Base-by-base conservation (phyloP, 257 asterid species). In the Lantana camara region DNA sequence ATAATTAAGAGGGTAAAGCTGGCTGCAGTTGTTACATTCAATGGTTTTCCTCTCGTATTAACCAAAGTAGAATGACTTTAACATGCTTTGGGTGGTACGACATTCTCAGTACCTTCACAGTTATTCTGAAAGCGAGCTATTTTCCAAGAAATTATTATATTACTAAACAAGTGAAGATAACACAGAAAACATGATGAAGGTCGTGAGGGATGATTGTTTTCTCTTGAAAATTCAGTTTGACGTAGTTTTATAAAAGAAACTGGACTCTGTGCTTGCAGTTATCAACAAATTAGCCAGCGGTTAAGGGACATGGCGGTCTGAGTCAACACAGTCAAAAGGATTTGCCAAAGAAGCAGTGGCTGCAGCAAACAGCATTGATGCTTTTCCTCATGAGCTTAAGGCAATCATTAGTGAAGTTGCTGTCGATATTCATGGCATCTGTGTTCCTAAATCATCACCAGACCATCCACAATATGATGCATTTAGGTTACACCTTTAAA, bases 391-490 rank as follows among this genome's bases (percentile, higher is more conserved):
- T 64, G 96, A 93, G 75, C 83, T 88, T 73, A 86, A 76, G 74
- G 63, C 82, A 63, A 80, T 87, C 44, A 65, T 88, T 66, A 63
- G 45, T 64, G 74, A 83, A 77, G 80, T 90, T 66, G 95, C 96
- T 50, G 73, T 79, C 20, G 77, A 87, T 64, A 76, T 94, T 65
- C 96, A 94, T 73, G 99, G 90, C 44, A 84, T 85, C 69, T 85
- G 80, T 47, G 89, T 94, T 54, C 83, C 82, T 42, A 94, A 79
- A 78, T 88, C 95, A 46, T 94, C 96, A 0, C 84, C 83, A 38
- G 95, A 83, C 62, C 48, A 79, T 77, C 90, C 90, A n/a, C 77
- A 81, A 57, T 77, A 67, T 74, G 97, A 90, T 62, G 45, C 65
- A 47, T 71, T 90, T 68, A 84, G 97, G 99, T 93, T 71, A 57